Evolutionary conservation across 2,329 filamentous ascomycete genomes (phyloP).

Genomic region (Teratosphaeria nubilosa): DNA sequence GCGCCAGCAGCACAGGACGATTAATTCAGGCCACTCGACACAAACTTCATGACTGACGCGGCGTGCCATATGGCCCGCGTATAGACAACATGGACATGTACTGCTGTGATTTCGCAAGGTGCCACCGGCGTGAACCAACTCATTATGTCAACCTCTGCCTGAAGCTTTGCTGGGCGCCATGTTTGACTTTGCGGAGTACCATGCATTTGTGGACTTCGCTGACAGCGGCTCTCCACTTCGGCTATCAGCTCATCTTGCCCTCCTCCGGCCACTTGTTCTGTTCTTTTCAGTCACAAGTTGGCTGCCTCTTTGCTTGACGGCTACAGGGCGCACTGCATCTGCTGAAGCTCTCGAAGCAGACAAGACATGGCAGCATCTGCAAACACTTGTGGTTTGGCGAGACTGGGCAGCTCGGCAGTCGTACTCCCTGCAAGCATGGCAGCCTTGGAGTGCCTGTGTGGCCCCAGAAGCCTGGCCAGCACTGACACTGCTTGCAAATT

Average conservation of each 20-base stretch:
- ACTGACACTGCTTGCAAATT: background rate
- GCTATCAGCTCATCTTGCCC: background rate
- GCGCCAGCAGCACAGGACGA: too few relatives aligned
- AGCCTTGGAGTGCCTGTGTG: background rate
- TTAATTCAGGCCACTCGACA: background rate
- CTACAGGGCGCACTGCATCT: too few relatives aligned
- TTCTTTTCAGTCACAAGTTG: background rate
- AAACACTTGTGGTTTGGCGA: too few relatives aligned
- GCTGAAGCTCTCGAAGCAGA: too few relatives aligned
- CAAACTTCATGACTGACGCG: background rate
- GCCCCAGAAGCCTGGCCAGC: background rate
- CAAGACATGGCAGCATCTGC: too few relatives aligned
- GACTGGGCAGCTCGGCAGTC: too few relatives aligned
- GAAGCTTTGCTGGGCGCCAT: background rate
- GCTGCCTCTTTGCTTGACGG: too few relatives aligned
- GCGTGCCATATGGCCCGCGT: background rate
- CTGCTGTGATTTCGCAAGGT: background rate
- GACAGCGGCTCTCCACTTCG: background rate
- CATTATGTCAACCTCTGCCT: background rate
- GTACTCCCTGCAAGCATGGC: too few relatives aligned
- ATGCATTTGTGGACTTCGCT: background rate
- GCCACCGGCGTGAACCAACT: background rate
- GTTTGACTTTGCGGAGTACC: background rate
- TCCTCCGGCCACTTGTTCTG: background rate
- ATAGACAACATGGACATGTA: background rate